A percentile compares a stretch with the other conserved stretches of the same genome.
These are phyloP conservation scores for Dactylonectria estremocensis DNA, from an alignment of 2,329 filamentous ascomycete species.

Conservation along the genomic window DNA sequence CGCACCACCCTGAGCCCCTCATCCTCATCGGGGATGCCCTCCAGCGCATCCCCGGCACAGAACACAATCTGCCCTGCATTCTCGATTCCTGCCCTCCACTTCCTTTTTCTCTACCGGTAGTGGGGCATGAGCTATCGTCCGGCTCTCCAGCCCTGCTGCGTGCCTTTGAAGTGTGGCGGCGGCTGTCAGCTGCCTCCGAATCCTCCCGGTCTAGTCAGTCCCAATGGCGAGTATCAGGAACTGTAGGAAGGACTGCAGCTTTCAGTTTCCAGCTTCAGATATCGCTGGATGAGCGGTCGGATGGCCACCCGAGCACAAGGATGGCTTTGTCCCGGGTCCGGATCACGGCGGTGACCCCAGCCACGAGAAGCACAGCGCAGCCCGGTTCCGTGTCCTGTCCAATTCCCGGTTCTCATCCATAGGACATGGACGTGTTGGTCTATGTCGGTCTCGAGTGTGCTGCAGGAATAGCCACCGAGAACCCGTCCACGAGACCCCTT, in stretches of 20 bases:
- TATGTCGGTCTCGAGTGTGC: constrained; percentile 38
- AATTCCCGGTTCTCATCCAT: constrained; percentile 31
- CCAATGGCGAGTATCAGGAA: constrained; percentile 32
- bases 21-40: constrained; percentile 21
- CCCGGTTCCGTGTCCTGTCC: constrained; percentile 27
- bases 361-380: constrained; percentile 34
- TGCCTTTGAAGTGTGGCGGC: constrained; percentile 25
- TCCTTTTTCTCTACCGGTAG: constrained; percentile 39
- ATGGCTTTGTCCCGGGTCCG: constrained; percentile 35
- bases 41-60: constrained; percentile 28
- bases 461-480: constrained; percentile 48
- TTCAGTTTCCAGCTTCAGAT: constrained; percentile 9
- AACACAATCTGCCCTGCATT: constrained; percentile 35
- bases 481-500: constrained; percentile 46
- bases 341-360: constrained; percentile 35
- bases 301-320: constrained; percentile 25
- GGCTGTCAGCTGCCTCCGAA: constrained; percentile 41
- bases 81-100: constrained; percentile 34
- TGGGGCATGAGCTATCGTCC: constrained; percentile 36
- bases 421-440: constrained; percentile 6
- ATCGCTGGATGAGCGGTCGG: constrained; percentile 13
- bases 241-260: constrained; percentile 15
- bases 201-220: constrained; percentile 42
- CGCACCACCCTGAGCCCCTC: constrained; percentile 19
- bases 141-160: constrained; percentile 27